These are phyloP conservation scores for Candida broadrunensis DNA, from an alignment of 805 yeast genomes.

Conservation along the genomic window DNA sequence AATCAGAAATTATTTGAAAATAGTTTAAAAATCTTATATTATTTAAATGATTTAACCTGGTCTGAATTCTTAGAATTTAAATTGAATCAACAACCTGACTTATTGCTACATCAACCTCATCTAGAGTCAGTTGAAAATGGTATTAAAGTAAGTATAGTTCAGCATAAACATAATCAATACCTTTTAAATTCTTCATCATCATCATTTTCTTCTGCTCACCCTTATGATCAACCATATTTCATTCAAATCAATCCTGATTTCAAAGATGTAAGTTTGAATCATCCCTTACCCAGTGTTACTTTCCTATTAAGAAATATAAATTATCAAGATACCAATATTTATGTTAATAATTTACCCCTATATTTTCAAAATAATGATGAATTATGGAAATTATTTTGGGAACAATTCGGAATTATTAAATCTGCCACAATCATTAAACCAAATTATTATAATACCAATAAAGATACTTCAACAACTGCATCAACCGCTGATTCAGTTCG, in stretches of 20 bases:
- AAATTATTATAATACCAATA: constrained; percentile 26
- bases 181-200: background rate
- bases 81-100: background rate
- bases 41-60: constrained; percentile 45
- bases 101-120: background rate
- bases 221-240: no score
- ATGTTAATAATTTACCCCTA: constrained; percentile 62
- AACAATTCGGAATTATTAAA: constrained; percentile 36
- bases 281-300: no score
- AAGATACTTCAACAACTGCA: constrained; percentile 5
- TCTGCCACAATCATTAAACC: constrained; percentile 44
- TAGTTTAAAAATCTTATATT: constrained; percentile 47
- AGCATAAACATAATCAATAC: constrained; percentile 32
- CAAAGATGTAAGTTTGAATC: no score
- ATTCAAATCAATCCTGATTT: no score
- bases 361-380: constrained; percentile 53
- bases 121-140: background rate
- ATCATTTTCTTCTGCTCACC: no score
- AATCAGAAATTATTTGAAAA: constrained; percentile 41
- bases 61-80: constrained; percentile 39
- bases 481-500: background rate
- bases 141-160: constrained; percentile 29
- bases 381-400: constrained; percentile 38
- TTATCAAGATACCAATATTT: constrained; percentile 68
- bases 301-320: constrained; percentile 14